A percentile compares a stretch with the other conserved stretches of the same genome.
phyloP scores from a whole-genome alignment of 2,329 filamentous ascomycete species.

The Colletotrichum destructivum region DNA sequence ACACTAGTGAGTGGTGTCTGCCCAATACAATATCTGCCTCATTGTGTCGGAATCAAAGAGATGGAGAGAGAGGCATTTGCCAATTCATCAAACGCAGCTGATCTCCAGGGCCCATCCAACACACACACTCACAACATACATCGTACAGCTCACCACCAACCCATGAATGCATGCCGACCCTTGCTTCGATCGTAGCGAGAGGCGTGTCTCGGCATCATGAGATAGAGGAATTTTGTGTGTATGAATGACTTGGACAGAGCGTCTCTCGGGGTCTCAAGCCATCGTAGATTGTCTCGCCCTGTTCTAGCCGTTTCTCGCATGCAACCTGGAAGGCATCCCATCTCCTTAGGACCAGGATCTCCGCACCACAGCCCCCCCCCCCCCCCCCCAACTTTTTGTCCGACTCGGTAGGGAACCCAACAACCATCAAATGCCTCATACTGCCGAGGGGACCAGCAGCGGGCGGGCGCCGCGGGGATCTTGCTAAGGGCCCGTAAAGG shows the following conservation, averaged over 20 bases:
- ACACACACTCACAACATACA: no score
- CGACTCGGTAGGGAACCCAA: neutral
- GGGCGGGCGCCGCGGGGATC: neutral
- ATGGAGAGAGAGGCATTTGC: no score
- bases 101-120: no score
- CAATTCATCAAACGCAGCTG: no score
- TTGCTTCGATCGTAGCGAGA: no score
- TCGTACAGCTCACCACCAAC: no score
- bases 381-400: neutral
- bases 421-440: constrained; percentile 28
- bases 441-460: neutral
- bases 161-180: no score
- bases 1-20: no score
- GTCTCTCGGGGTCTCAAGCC: no score
- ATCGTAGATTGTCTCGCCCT: neutral
- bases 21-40: neutral
- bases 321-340: constrained; percentile 21
- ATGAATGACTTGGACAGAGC: neutral
- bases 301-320: constrained; percentile 26
- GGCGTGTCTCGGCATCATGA: neutral
- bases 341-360: neutral
- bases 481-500: neutral
- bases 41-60: neutral
- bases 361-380: neutral
- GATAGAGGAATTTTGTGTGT: neutral